Base-by-base conservation (phyloP, 1,139 yeast species). In the Diutina rugosa region DNA sequence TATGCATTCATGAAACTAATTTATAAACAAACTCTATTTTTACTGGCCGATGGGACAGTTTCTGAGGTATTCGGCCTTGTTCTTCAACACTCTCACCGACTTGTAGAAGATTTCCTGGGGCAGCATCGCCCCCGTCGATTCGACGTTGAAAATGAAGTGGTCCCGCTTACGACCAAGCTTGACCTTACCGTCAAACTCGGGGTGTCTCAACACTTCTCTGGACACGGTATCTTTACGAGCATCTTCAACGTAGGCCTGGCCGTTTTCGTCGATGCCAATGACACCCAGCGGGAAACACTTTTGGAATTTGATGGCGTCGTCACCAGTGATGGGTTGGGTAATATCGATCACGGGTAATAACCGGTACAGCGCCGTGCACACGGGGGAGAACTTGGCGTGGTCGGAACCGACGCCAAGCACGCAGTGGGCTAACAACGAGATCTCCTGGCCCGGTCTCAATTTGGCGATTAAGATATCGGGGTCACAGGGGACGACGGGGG, bases 381-480 rank as follows among this genome's bases (percentile, higher is more conserved):
- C 99, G 4, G 99, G 99, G 7, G 97, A 90, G 69, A 89, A 93
- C 71, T 93, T 93, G 61, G 99, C 98, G 70, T 93, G 99, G 68
- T 93, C 99, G 44, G 90, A 74, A 56, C 99, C 99, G 61, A 89
- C 74, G 57, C 99, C 99, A 61, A 93, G 78, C 48, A 91, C 77
- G 68, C 98, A 95, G 72, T 90, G 96, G 57, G 90, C 96, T 67
- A 90, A 80, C 62, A 93, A 77, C 32, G 93, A 82, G 61, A 93
- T 91, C 70, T 93, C 98, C 73, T 93, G 99, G 56, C 97, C 97
- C 3, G 99, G 99, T 67, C 99, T 82, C 66, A 93, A 76, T 71
- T 93, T 95, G 57, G 97, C 97, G 59, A 93, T 72, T 61, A 95
- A 74, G 63, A 93, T 87, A 68, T 93, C 87, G 51, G 97, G 97